A percentile compares a stretch with the other conserved stretches of the same genome.
phyloP scores from a whole-genome alignment of 2,329 filamentous ascomycete genomes.

The Calonectria honghensis region DNA sequence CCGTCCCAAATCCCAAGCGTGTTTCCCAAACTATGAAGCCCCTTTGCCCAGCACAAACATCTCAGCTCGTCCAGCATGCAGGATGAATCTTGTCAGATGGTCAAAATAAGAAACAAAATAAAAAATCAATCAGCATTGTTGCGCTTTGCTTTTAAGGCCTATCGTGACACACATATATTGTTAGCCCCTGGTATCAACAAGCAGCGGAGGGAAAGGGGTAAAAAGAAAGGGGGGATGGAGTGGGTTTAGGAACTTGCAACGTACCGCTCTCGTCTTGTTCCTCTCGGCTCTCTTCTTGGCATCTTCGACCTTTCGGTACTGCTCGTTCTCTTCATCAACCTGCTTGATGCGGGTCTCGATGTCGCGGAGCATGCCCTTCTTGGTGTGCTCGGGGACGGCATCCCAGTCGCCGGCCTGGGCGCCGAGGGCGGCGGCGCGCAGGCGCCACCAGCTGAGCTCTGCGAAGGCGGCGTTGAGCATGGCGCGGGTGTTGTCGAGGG shows the following conservation, averaged over 20 bases:
- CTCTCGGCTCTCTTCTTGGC: constrained; percentile 47
- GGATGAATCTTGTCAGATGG: not conserved
- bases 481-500: constrained; percentile 45
- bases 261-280: constrained; percentile 34
- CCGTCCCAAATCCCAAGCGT: constrained; percentile 6
- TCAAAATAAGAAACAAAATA: not conserved
- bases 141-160: constrained; percentile 12
- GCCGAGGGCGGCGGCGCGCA: constrained; percentile 53
- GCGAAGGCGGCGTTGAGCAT: constrained; percentile 52
- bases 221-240: not conserved
- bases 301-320: constrained; percentile 49
- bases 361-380: constrained; percentile 47
- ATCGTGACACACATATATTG: not conserved
- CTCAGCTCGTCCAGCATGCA: not conserved
- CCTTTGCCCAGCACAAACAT: not conserved
- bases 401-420: constrained; percentile 50
- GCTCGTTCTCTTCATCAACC: constrained; percentile 41
- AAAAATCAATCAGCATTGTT: not conserved
- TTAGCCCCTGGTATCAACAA: not conserved
- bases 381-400: constrained; percentile 41
- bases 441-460: constrained; percentile 55
- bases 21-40: constrained; percentile 12
- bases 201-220: not conserved
- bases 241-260: not conserved
- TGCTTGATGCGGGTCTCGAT: constrained; percentile 45